Evolutionary conservation across 2,329 filamentous ascomycete genomes (phyloP), one percentile per base, ranked within the genome.

Genomic region (Talaromyces pinophilus): DNA sequence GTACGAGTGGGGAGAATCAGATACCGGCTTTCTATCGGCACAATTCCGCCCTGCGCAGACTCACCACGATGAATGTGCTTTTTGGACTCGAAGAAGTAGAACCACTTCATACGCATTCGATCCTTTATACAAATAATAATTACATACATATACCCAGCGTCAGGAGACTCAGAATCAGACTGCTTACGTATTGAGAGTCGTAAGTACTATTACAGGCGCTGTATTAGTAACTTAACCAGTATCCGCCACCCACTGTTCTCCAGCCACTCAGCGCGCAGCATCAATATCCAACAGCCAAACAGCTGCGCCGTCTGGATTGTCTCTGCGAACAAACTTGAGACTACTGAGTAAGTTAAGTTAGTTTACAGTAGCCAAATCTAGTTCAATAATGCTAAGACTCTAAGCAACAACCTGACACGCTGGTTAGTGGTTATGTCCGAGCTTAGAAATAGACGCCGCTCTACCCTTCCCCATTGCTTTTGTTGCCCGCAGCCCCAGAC

Each of bases 401-500:
- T 42, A 42, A 15, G 38, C 22, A 28, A 17, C 25, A 33, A 55
- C 50, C 25, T 38, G 33, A 40, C 33, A 57, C 54, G 33, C 54
- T 22, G 15, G 7, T 19, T 35, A 57, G 30, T 57, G 33, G 19
- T 40, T 38, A 22, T 38, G 54, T 57, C 54, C 30, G 54, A 57
- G 54, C 54, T 40, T 57, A 57, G 54, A 57, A 54, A 54, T 54
- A 54, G 50, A 17, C 46, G 46, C 46, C 19, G 46, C 46, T 25
- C 46, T 33, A 5, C 52, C 52, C 19, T 22, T 57, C 33, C 30
- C 33, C 30, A 40, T 38, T 57, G 54, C 30, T 38, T 50, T 38
- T 38, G 54, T 38, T 57, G 54, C 54, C 33, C 54, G 54, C 54
- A 22, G 54, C 54, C 54, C 54, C 54, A 57, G 54, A 57, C 33